Percentiles rank a stretch among this genome's conserved stretches.
These are phyloP conservation scores for Cucumis melo DNA, from an alignment of 306 rosid genomes.

Conservation along the genomic window DNA sequence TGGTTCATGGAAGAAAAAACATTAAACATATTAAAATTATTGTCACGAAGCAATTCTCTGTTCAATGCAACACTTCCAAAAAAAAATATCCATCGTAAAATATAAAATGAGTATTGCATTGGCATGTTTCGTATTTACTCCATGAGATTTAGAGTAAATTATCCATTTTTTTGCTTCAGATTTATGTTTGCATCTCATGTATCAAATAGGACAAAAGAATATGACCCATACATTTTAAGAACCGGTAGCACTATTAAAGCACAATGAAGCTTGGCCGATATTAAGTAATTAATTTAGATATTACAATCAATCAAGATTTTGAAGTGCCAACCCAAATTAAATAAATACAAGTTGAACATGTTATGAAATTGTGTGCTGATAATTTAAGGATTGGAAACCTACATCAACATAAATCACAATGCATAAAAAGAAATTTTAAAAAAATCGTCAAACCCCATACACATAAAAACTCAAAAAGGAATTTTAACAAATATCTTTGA, in stretches of 20 bases:
- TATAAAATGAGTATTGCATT: neutral
- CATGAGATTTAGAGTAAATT: neutral
- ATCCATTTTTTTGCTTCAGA: neutral
- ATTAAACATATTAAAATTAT: constrained; percentile 6
- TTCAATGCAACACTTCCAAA: neutral
- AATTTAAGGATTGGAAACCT: too few relatives aligned
- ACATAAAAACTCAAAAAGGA: too few relatives aligned
- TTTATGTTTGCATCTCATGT: neutral
- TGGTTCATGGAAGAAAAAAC: constrained; percentile 25
- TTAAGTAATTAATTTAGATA: neutral
- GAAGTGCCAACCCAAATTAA: neutral
- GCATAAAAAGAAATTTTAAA: too few relatives aligned
- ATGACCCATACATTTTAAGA: neutral
- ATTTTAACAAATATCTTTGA: too few relatives aligned
- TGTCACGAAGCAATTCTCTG: neutral
- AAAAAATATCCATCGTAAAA: neutral
- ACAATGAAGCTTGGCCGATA: neutral
- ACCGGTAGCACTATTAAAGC: neutral
- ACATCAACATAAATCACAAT: too few relatives aligned
- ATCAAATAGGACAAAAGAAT: neutral
- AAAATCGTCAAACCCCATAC: too few relatives aligned
- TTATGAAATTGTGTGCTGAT: too few relatives aligned
- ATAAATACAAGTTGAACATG: neutral
- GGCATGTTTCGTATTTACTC: neutral
- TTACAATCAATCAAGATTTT: neutral